Conservation (phyloP, 2,329 filamentous ascomycete genomes). For the Fusarium staphyleae region DNA sequence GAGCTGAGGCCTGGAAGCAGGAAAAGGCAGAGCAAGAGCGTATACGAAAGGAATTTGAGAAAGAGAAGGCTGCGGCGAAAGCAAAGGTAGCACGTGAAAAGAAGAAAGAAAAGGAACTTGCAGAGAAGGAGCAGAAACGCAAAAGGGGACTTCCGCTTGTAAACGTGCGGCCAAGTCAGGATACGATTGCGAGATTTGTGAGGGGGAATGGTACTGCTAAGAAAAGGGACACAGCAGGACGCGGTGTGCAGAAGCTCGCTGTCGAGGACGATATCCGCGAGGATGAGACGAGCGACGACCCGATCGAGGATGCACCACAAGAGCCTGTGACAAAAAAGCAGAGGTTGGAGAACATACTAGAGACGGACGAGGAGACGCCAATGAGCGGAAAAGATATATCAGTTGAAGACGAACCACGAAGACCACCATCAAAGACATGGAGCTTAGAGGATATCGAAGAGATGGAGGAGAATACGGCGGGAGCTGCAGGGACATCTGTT, state of each 20-base stretch:
- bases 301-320: not conserved
- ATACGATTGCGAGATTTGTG: conserved; percentile 62
- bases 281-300: not conserved
- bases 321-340: conserved; percentile 5
- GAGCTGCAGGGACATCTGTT: not conserved
- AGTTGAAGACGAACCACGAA: not conserved
- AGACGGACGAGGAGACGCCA: conserved; percentile 24
- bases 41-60: conserved; percentile 60
- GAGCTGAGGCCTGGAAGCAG: conserved; percentile 49
- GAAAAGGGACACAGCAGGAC: conserved; percentile 42
- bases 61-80: conserved; percentile 55
- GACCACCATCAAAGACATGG: not conserved
- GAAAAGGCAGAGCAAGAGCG: conserved; percentile 60
- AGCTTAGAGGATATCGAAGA: not conserved
- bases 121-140: conserved; percentile 58
- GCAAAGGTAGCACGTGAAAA: conserved; percentile 60
- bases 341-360: conserved; percentile 12
- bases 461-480: not conserved
- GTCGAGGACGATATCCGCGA: conserved; percentile 1
- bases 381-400: not conserved
- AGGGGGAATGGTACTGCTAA: conserved; percentile 44
- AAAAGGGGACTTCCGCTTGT: conserved; percentile 61
- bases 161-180: conserved; percentile 63
- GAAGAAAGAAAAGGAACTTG: conserved; percentile 62
- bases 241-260: conserved; percentile 16